Base-by-base conservation (phyloP, 192 early-diverging fungal species). In the Piromyces sp. region DNA sequence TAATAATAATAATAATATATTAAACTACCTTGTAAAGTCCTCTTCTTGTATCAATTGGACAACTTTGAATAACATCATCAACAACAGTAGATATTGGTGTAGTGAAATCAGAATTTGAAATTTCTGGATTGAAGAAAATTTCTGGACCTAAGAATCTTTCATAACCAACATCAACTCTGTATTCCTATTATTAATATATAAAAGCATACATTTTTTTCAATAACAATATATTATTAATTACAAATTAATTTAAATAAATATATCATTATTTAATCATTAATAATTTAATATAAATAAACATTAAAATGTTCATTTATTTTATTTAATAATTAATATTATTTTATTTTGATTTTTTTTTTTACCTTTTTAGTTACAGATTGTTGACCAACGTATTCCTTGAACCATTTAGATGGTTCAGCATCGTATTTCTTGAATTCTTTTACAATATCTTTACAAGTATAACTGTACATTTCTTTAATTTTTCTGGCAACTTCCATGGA, bases 121-220 rank as follows among this genome's bases (percentile, higher is more conserved):
- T 96, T 88, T 99, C 97, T 29, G 97, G 97, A 86, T 97, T 98
- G 90, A 99, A 99, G 87, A 99, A 99, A 86, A 99, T 95, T 85
- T 99, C 97, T 26, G 97, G 97, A n/a, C 95, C 97, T 82, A 99
- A 87, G 90, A 99, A 99, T 80, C 97, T 95, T 86, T 99, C 97
- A 85, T 94, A 99, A 80, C 97, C 97, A 83, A 99, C 93, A 88
- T 99, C 97, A 22, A 99, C 95, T 36, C 87, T 91, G 86, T 98
- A 99, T 38, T 94, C 87, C 92, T 96, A 85, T 68, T 68, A 22
- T 3, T 51, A 22, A 22, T 15, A 15, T 15, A 40, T 13, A 15
- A 40, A 40, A 40, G 16, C 16, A 15, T n/a, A n/a, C n/a, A n/a
- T n/a, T n/a, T n/a, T n/a, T n/a, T n/a, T n/a, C n/a, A n/a, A n/a